Conservation (phyloP, 2,329 filamentous ascomycete genomes). For the Botrytis pseudocinerea region DNA sequence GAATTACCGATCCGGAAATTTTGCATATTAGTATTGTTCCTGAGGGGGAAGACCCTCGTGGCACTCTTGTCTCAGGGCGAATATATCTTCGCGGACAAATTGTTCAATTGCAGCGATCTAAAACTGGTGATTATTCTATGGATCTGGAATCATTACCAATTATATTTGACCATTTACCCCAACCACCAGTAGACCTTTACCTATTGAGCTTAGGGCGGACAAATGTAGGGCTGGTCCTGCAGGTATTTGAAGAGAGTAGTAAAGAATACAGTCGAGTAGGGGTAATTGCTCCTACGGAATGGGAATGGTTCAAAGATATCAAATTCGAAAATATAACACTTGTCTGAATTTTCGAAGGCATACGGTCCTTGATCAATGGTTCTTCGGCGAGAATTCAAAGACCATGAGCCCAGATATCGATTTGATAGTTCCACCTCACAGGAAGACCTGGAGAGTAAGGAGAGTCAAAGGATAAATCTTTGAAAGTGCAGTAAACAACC, state of each 20-base stretch:
- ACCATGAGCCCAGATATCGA: not conserved
- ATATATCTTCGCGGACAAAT: slow-evolving; percentile 14
- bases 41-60: slow-evolving; percentile 8
- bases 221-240: slow-evolving; percentile 17
- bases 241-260: not conserved
- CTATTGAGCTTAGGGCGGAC: slow-evolving; percentile 14
- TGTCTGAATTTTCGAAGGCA: not conserved
- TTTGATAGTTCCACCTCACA: not conserved
- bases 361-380: not conserved
- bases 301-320: slow-evolving; percentile 19
- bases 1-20: not conserved
- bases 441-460: not conserved
- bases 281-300: slow-evolving; percentile 16
- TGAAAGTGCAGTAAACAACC: not conserved
- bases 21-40: slow-evolving; percentile 20
- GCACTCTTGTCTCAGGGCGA: slow-evolving; percentile 8
- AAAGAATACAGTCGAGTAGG: slow-evolving; percentile 17
- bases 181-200: slow-evolving; percentile 15
- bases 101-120: slow-evolving; percentile 5
- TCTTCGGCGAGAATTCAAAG: not conserved
- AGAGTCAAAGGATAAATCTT: not conserved
- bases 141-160: slow-evolving; percentile 5
- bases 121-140: slow-evolving; percentile 10
- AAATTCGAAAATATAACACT: slow-evolving; percentile 9
- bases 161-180: slow-evolving; percentile 19